Evolutionary conservation across 352 stramenopile species (phyloP), one percentile per base, ranked within the genome.

Genomic region (Phytophthora uliginosa): DNA sequence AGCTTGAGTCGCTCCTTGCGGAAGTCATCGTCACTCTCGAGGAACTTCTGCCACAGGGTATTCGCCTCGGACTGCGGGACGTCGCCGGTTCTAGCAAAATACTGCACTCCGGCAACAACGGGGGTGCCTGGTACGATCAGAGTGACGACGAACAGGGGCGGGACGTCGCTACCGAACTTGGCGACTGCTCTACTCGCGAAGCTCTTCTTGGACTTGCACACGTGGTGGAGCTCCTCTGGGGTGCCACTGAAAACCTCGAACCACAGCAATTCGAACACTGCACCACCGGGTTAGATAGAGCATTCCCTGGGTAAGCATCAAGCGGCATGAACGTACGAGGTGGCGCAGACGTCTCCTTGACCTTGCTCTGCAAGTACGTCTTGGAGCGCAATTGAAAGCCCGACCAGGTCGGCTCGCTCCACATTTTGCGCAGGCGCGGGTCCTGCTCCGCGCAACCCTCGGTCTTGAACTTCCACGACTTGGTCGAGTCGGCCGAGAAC

Each of bases 201-300:
- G 55, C 85, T 93, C 69, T 93, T 91, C 28, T 79, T 85, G 53
- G 80, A 88, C 63, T 88, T 77, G 10, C 71, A 85, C 17, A 94
- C 82, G 65, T 95, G 84, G 28, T 93, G 74, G 33, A 96, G 71
- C 28, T 92, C 82, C 13, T 86, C 75, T 42, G 89, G 76, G 22
- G 91, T 82, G 48, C 89, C 86, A 57, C 81, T 85, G 59, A 96
- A 92, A 34, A 92, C 66, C 57, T 96, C 89, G 56, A 96, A 92
- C 89, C 89, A 96, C 48, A 96, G 63, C 36, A 96, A 76, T 59
- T 95, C 89, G 58, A 94, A 93, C 60, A 95, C 88, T 95, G 56
- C 9, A 34, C 18, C 54, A 60, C 20, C 2, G n/a, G 13, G 52
- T 38, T 26, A 40, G 28, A 57, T n/a, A 28, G 13, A 57, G 34